Conservation (phyloP, 2,329 filamentous ascomycete species). For the Hansfordia pulvinata region DNA sequence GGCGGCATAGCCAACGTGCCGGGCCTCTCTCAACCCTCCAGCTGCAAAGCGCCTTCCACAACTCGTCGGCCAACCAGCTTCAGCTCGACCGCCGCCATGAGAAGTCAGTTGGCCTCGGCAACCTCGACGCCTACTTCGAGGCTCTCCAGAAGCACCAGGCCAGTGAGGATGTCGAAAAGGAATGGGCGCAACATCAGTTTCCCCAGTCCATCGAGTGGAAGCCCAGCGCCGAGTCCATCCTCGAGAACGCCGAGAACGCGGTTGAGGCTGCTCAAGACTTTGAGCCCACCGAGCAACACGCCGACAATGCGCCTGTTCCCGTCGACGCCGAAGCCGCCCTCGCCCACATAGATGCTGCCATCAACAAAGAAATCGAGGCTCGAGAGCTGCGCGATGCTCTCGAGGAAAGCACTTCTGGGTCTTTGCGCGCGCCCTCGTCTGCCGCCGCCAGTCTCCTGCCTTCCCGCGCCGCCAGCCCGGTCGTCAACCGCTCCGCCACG, state of each 20-base stretch:
- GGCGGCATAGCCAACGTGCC: constrained; percentile 40
- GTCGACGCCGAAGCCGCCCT: constrained; percentile 44
- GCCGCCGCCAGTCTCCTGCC: constrained; percentile 23
- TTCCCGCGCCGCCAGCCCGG: constrained; percentile 26
- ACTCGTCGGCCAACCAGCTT: constrained; percentile 32
- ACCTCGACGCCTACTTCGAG: constrained; percentile 82
- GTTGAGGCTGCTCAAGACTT: constrained; percentile 13
- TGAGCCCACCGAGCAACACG: constrained; percentile 14
- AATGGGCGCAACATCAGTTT: constrained; percentile 89
- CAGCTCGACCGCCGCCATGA: constrained; percentile 44
- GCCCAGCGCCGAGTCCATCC: constrained; percentile 38
- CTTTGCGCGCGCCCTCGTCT: constrained; percentile 20
- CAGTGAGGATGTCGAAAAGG: constrained; percentile 50
- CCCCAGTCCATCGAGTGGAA: constrained; percentile 86
- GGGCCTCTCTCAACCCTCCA: constrained; percentile 47
- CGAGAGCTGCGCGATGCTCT: constrained; percentile 29
- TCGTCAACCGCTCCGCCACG: constrained; percentile 23
- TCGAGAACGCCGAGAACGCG: constrained; percentile 23
- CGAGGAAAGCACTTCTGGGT: constrained; percentile 21
- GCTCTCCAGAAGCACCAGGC: constrained; percentile 58
- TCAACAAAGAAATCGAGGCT: constrained; percentile 62
- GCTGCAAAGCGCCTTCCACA: constrained; percentile 67
- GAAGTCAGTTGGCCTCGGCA: constrained; percentile 38
- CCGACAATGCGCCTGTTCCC: constrained; percentile 22
- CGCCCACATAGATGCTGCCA: constrained; percentile 73